Percentiles rank a stretch among this genome's conserved stretches.
Evolutionary conservation across 371 early-diverging fungal genomes (phyloP).

Genomic region (Funneliformis caledonium): DNA sequence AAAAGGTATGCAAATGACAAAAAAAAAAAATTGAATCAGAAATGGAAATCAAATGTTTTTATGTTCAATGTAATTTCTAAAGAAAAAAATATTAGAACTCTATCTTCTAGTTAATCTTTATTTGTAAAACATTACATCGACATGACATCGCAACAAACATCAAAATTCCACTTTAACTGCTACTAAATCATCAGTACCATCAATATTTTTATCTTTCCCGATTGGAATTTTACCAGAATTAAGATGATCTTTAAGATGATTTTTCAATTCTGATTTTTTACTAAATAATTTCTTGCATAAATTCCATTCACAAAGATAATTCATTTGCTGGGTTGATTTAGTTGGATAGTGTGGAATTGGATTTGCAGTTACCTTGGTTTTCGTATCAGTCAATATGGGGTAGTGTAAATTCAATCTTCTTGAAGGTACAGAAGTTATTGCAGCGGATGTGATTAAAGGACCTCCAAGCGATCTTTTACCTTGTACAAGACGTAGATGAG

Average conservation of each 20-base stretch:
- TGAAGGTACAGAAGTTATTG: too few relatives aligned
- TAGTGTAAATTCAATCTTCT: too few relatives aligned
- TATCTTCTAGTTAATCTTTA: too few relatives aligned
- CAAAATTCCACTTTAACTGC: background rate
- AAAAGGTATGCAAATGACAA: too few relatives aligned
- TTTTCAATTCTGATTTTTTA: background rate
- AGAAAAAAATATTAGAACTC: too few relatives aligned
- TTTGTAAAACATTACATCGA: too few relatives aligned
- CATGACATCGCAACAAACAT: too few relatives aligned
- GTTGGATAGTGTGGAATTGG: background rate
- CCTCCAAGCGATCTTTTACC: background rate
- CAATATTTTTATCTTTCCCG: background rate
- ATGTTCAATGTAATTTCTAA: too few relatives aligned
- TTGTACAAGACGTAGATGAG: background rate
- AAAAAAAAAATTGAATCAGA: too few relatives aligned
- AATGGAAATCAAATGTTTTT: too few relatives aligned
- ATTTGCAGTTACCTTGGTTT: background rate
- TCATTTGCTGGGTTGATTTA: background rate
- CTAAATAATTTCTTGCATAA: background rate
- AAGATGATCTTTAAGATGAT: background rate
- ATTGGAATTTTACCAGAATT: background rate
- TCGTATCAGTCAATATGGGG: background rate
- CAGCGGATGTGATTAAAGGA: background rate
- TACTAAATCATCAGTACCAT: background rate
- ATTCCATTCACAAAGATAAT: slow-evolving; percentile 1